phyloP scores from a whole-genome alignment of 306 rosid genomes.

The Abrus precatorius region DNA sequence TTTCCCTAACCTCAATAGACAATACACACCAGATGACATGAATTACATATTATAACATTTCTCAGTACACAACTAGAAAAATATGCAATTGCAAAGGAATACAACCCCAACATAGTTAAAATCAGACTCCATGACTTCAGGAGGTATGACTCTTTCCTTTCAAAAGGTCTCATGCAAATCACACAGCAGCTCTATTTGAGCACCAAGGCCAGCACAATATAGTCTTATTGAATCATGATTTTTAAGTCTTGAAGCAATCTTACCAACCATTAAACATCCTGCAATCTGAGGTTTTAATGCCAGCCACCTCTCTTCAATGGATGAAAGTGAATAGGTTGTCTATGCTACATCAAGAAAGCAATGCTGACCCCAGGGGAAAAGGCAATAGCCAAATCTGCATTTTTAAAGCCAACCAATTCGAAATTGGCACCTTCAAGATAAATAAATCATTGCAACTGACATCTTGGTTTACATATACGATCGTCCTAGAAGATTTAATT shows the following conservation, averaged over 20 bases:
- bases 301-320: conserved; percentile 95
- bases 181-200: conserved; percentile 67
- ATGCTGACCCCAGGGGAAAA: conserved; percentile 97
- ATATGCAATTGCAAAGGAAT: conserved; percentile 35
- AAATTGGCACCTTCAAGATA: conserved; percentile 97
- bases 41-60: conserved; percentile 43
- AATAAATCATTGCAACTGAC: conserved; percentile 97
- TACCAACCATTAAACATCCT: conserved; percentile 99
- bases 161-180: conserved; percentile 74
- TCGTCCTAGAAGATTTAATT: conserved; percentile 86
- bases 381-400: conserved; percentile 99
- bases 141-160: conserved; percentile 60
- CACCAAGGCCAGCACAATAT: conserved; percentile 74
- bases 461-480: conserved; percentile 87
- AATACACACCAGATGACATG: conserved; percentile 50
- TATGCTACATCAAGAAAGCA: conserved; percentile 97
- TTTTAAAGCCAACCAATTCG: conserved; percentile 99
- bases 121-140: conserved; percentile 52
- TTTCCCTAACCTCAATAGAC: conserved; percentile 37
- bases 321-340: conserved; percentile 87
- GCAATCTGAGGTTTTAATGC: conserved; percentile 80
- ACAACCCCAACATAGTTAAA: conserved; percentile 56
- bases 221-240: conserved; percentile 76
- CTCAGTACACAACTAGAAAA: conserved; percentile 51
- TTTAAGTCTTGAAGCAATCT: conserved; percentile 96